A percentile compares a stretch with the other conserved stretches of the same genome.
These are phyloP conservation scores for Penicillium sp. DNA, from an alignment of 2,329 filamentous ascomycete species.

Conservation along the genomic window DNA sequence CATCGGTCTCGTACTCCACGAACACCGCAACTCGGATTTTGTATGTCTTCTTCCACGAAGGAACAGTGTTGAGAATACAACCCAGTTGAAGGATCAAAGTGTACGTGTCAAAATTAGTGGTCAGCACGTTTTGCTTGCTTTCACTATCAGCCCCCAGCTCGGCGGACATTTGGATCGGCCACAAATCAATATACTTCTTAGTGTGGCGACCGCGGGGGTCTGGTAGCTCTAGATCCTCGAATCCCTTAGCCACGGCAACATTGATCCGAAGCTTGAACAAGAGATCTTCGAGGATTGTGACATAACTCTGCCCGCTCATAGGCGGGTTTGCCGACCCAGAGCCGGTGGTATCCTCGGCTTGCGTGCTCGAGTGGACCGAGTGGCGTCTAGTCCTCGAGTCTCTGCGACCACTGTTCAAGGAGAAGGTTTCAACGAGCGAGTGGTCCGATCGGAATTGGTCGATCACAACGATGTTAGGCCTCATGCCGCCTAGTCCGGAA, in stretches of 20 bases:
- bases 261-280: constrained; percentile 77
- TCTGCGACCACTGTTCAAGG: constrained; percentile 37
- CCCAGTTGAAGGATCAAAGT: constrained; percentile 82
- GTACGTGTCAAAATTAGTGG: constrained; percentile 90
- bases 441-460: constrained; percentile 67
- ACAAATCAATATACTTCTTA: constrained; percentile 82
- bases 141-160: constrained; percentile 68
- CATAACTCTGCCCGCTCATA: constrained; percentile 70
- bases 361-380: constrained; percentile 10
- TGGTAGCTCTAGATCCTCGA: constrained; percentile 73
- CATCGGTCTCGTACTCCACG: constrained; percentile 82
- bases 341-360: constrained; percentile 53
- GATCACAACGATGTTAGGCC: constrained; percentile 82
- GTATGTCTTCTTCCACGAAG: constrained; percentile 74
- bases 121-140: constrained; percentile 65
- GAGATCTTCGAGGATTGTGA: constrained; percentile 80
- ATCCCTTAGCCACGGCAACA: constrained; percentile 79
- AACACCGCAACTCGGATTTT: constrained; percentile 77
- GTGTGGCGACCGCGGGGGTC: constrained; percentile 56
- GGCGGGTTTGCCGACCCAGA: constrained; percentile 66
- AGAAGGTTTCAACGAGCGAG: constrained; percentile 59
- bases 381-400: constrained; percentile 23
- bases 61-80: constrained; percentile 78
- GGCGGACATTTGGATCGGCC: constrained; percentile 92
- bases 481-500: constrained; percentile 81